These are phyloP conservation scores for Phalaenopsis hybrid DNA, from an alignment of 116 monocot species.

Conservation along the genomic window DNA sequence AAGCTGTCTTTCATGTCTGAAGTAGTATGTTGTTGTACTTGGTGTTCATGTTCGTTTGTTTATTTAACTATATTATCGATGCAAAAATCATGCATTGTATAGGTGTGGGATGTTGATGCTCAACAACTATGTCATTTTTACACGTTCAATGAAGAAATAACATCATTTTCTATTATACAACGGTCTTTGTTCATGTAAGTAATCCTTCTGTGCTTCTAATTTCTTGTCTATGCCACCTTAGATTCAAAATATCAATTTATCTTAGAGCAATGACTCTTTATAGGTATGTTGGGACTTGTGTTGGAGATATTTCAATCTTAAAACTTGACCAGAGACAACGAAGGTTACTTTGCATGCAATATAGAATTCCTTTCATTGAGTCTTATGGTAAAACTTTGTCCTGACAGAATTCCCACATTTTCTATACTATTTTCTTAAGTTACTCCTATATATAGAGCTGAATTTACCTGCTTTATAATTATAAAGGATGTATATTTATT, in stretches of 20 bases:
- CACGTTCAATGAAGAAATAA: conserved; percentile 49
- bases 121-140: conserved; percentile 46
- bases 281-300: conserved; percentile 66
- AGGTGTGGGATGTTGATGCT: conserved; percentile 77
- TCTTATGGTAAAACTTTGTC: conserved; percentile 46
- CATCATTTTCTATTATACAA: conserved; percentile 59
- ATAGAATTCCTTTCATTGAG: conserved; percentile 62
- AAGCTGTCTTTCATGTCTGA: neutral
- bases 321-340: conserved; percentile 43
- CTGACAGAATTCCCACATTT: neutral
- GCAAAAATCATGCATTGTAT: conserved; percentile 9
- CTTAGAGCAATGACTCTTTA: neutral
- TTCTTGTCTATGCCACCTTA: neutral
- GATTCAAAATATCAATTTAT: neutral
- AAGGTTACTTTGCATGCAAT: conserved; percentile 49
- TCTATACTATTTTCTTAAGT: neutral
- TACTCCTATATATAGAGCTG: neutral
- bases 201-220: neutral
- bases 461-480: neutral
- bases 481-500: neutral
- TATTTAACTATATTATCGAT: neutral
- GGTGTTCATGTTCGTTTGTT: neutral
- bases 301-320: conserved; percentile 60
- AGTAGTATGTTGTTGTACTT: neutral
- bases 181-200: conserved; percentile 59